Evolutionary conservation across 1,284 basidiomycete species (phyloP).

Genomic region (Sanghuangporus sanghuang): DNA sequence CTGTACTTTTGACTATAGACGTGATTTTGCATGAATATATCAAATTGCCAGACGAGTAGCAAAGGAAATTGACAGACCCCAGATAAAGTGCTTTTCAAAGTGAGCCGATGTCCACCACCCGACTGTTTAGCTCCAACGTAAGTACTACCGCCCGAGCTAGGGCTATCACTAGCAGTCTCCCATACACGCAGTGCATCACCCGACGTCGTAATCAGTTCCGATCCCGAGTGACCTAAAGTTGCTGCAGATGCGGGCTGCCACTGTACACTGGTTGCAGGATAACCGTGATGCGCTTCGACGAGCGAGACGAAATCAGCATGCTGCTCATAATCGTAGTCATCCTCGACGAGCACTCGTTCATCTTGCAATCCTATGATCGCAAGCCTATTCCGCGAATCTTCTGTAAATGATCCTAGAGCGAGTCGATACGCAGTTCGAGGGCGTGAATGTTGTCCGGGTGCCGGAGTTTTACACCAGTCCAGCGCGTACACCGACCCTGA

Average conservation of each 20-base stretch:
- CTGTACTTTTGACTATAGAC: constrained; percentile 82
- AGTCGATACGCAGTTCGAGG: constrained; percentile 77
- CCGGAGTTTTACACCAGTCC: constrained; percentile 80
- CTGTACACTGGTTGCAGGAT: constrained; percentile 77
- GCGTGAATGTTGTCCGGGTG: constrained; percentile 64
- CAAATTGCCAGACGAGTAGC: constrained; percentile 14
- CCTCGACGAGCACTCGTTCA: constrained; percentile 76
- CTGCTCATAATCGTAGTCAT: constrained; percentile 63
- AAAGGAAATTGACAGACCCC: constrained; percentile 57
- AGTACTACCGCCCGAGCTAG: constrained; percentile 43
- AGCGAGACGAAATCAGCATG: constrained; percentile 72
- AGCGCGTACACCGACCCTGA: constrained; percentile 78
- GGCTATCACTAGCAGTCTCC: constrained; percentile 70
- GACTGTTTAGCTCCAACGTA: constrained; percentile 68
- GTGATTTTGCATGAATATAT: constrained; percentile 11
- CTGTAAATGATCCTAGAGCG: constrained; percentile 73
- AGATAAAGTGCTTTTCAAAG: constrained; percentile 66
- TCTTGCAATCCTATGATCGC: constrained; percentile 79
- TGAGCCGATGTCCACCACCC: constrained; percentile 53
- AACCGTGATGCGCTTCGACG: constrained; percentile 76
- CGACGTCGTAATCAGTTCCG: constrained; percentile 86
- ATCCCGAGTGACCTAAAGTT: constrained; percentile 24
- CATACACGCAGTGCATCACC: constrained; percentile 87
- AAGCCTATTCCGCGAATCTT: constrained; percentile 77
- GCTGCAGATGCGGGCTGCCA: constrained; percentile 74